These are phyloP conservation scores for Penicillium sp. DNA, from an alignment of 2,329 filamentous ascomycete species.

Conservation along the genomic window DNA sequence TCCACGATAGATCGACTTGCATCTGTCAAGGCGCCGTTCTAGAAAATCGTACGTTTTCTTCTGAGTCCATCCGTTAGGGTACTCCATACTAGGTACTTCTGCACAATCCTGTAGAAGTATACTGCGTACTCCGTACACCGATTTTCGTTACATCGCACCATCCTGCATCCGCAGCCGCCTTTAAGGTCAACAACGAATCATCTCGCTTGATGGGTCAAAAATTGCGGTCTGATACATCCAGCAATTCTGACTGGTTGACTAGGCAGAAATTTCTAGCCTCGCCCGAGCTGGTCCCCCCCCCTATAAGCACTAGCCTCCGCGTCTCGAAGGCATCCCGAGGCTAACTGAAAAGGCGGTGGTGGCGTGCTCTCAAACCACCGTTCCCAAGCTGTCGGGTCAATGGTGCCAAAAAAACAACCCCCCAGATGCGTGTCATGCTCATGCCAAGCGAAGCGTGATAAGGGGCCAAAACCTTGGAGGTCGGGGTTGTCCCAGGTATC, in stretches of 20 bases:
- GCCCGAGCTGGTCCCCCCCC: not conserved
- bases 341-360: slow-evolving; percentile 6
- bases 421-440: slow-evolving; percentile 27
- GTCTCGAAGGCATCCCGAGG: not conserved
- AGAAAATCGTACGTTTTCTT: not conserved
- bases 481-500: slow-evolving; percentile 17
- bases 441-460: slow-evolving; percentile 13
- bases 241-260: slow-evolving; percentile 18
- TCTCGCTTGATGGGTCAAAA: not conserved
- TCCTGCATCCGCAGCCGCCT: slow-evolving; percentile 14
- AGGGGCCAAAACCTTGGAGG: slow-evolving; percentile 5
- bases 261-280: not conserved
- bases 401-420: not conserved
- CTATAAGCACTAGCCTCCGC: slow-evolving; percentile 1
- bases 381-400: slow-evolving; percentile 15
- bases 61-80: not conserved
- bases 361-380: slow-evolving; percentile 24
- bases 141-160: slow-evolving; percentile 3
- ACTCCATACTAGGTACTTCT: not conserved
- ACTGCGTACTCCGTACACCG: not conserved
- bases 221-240: slow-evolving; percentile 27
- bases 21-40: not conserved
- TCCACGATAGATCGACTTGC: not conserved
- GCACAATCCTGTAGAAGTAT: not conserved
- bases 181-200: slow-evolving; percentile 18